These are phyloP conservation scores for Monosporozyma aquatica DNA, from an alignment of 805 yeast genomes.

Conservation along the genomic window DNA sequence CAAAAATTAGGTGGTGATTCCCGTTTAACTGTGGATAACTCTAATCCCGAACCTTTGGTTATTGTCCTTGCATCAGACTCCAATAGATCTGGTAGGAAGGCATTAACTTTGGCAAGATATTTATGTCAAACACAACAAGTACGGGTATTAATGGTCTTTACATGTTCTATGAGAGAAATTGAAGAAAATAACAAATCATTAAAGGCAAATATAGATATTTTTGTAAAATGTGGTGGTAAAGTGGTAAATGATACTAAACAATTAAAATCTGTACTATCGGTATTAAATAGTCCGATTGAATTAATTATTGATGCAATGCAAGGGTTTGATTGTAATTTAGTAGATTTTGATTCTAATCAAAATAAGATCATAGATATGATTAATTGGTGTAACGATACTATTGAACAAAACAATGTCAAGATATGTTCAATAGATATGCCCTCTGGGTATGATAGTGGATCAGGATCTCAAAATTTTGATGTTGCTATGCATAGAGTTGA, in stretches of 20 bases:
- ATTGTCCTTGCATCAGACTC: slow-evolving; percentile 60
- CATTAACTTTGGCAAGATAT: slow-evolving; percentile 72
- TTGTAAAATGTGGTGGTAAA: slow-evolving; percentile 63
- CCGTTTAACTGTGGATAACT: slow-evolving; percentile 56
- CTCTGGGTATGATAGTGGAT: slow-evolving; percentile 73
- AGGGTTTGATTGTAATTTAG: slow-evolving; percentile 60
- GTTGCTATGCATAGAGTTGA: slow-evolving; percentile 36
- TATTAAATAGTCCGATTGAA: slow-evolving; percentile 66
- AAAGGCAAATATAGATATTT: slow-evolving; percentile 43
- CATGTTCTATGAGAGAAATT: slow-evolving; percentile 16
- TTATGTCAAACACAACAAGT: slow-evolving; percentile 52
- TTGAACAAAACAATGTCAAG: slow-evolving; percentile 9
- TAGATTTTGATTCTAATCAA: slow-evolving; percentile 15
- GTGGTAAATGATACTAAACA: slow-evolving; percentile 34
- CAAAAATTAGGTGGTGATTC: slow-evolving; percentile 60
- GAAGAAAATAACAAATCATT: slow-evolving; percentile 22
- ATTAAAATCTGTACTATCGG: slow-evolving; percentile 32
- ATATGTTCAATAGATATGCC: slow-evolving; percentile 64
- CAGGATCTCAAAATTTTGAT: slow-evolving; percentile 43
- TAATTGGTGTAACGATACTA: slow-evolving; percentile 52
- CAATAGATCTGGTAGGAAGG: slow-evolving; percentile 63
- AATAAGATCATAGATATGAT: slow-evolving; percentile 35
- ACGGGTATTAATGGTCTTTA: slow-evolving; percentile 48
- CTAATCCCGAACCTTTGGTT: slow-evolving; percentile 72
- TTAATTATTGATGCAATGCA: slow-evolving; percentile 75